Percentiles rank a stretch among this genome's conserved stretches.
These are phyloP conservation scores for Irpex lacteus DNA, from an alignment of 1,284 basidiomycete species.

Conservation along the genomic window DNA sequence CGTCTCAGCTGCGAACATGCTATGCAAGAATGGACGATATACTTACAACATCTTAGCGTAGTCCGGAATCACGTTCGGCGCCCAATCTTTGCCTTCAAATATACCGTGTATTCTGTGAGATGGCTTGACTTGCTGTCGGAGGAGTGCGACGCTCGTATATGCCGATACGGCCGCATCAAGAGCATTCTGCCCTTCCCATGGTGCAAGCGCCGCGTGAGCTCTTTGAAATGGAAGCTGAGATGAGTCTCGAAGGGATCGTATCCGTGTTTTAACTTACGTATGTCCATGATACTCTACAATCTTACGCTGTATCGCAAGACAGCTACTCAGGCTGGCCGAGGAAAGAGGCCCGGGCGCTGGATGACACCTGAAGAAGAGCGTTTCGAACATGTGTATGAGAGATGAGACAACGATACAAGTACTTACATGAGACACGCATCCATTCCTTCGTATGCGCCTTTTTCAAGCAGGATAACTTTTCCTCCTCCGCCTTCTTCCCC, in stretches of 20 bases:
- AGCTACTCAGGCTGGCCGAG: slow-evolving; percentile 48
- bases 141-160: slow-evolving; percentile 70
- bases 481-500: slow-evolving; percentile 84
- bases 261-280: slow-evolving; percentile 37
- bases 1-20: neutral
- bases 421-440: slow-evolving; percentile 74
- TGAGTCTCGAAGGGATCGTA: neutral
- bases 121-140: slow-evolving; percentile 64
- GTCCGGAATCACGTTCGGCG: slow-evolving; percentile 79
- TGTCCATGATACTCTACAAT: slow-evolving; percentile 66
- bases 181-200: slow-evolving; percentile 86
- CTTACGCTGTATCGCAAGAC: slow-evolving; percentile 57
- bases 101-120: slow-evolving; percentile 72
- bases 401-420: too few species aligned
- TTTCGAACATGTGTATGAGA: too few species aligned
- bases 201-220: slow-evolving; percentile 73
- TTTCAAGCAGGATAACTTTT: slow-evolving; percentile 70
- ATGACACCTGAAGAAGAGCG: slow-evolving; percentile 48
- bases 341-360: slow-evolving; percentile 51
- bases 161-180: slow-evolving; percentile 83
- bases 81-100: slow-evolving; percentile 60
- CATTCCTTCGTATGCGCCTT: slow-evolving; percentile 75
- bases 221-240: slow-evolving; percentile 31
- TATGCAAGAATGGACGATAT: neutral
- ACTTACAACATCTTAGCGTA: slow-evolving; percentile 58